Conservation (phyloP, 2,329 filamentous ascomycete genomes). For the Microdochium nivale region DNA sequence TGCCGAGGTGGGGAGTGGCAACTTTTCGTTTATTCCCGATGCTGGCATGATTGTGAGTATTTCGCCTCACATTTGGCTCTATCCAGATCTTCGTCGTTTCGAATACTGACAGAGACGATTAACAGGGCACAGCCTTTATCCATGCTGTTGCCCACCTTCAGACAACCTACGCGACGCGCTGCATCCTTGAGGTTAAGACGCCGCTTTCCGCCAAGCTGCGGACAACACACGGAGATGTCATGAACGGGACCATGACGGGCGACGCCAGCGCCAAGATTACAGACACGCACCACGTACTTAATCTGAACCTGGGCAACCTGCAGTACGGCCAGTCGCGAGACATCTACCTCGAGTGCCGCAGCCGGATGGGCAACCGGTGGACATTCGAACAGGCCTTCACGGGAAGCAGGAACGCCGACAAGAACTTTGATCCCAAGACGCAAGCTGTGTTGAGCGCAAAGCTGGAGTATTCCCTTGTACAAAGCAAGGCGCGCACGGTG, state of each 20-base stretch:
- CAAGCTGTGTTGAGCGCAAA: constrained; percentile 6
- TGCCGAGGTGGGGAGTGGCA: constrained; percentile 46
- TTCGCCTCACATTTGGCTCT: not conserved
- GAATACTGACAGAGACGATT: constrained; percentile 2
- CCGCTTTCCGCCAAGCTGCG: constrained; percentile 24
- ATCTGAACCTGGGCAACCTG: constrained; percentile 34
- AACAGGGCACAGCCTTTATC: constrained; percentile 48
- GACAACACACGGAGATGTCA: constrained; percentile 28
- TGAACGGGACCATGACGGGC: constrained; percentile 21
- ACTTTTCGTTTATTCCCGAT: constrained; percentile 54
- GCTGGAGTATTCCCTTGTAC: constrained; percentile 12
- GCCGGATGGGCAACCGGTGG: not conserved
- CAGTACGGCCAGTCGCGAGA: constrained; percentile 55
- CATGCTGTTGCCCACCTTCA: constrained; percentile 54
- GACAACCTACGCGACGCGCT: constrained; percentile 44
- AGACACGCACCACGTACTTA: constrained; percentile 23
- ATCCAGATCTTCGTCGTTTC: not conserved
- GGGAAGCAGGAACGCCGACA: constrained; percentile 2
- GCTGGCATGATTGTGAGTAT: constrained; percentile 46
- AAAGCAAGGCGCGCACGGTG: constrained; percentile 2
- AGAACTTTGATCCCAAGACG: not conserved
- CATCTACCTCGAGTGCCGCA: constrained; percentile 33
- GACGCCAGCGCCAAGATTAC: constrained; percentile 10
- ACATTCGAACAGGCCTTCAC: constrained; percentile 9
- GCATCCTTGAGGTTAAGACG: constrained; percentile 32